These are phyloP conservation scores for Komagataea norvegica DNA, from an alignment of 1,139 yeast genomes.

Conservation along the genomic window DNA sequence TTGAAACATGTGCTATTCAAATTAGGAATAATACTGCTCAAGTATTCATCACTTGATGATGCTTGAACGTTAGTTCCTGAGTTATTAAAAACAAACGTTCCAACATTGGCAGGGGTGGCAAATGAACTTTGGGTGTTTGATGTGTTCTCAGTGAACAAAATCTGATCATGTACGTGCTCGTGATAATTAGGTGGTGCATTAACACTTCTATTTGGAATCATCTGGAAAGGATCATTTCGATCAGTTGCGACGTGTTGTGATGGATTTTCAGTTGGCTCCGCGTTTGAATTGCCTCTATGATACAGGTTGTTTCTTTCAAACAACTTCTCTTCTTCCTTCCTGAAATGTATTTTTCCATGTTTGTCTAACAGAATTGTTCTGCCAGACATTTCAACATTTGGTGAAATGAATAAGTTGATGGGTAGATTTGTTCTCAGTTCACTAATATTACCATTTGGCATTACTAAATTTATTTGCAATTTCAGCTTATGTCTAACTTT, in stretches of 20 bases:
- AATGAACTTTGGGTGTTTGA: conserved; percentile 5
- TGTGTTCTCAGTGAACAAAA: conserved; percentile 37
- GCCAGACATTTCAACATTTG: conserved; percentile 50
- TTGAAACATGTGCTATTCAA: not conserved
- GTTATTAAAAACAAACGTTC: conserved; percentile 2
- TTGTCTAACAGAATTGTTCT: conserved; percentile 48
- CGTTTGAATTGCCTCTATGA: conserved; percentile 2
- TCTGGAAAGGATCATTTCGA: conserved; percentile 41
- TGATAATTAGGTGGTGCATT: conserved; percentile 85
- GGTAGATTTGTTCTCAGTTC: conserved; percentile 70
- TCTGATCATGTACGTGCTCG: conserved; percentile 68
- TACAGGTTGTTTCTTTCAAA: conserved; percentile 25
- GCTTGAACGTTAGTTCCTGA: not conserved
- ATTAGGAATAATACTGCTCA: not conserved
- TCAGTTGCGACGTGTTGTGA: not conserved
- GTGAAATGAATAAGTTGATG: conserved; percentile 51
- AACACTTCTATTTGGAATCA: conserved; percentile 72
- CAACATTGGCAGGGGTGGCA: conserved; percentile 2
- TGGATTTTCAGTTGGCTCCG: conserved; percentile 10
- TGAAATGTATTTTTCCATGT: conserved; percentile 45
- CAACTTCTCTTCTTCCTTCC: conserved; percentile 34
- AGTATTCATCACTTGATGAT: not conserved
- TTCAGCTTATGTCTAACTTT: conserved; percentile 60
- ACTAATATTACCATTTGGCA: conserved; percentile 60
- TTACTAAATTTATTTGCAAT: conserved; percentile 49